Base-by-base conservation (phyloP, 2,329 filamentous ascomycete species). In the Metarhizium sp. region DNA sequence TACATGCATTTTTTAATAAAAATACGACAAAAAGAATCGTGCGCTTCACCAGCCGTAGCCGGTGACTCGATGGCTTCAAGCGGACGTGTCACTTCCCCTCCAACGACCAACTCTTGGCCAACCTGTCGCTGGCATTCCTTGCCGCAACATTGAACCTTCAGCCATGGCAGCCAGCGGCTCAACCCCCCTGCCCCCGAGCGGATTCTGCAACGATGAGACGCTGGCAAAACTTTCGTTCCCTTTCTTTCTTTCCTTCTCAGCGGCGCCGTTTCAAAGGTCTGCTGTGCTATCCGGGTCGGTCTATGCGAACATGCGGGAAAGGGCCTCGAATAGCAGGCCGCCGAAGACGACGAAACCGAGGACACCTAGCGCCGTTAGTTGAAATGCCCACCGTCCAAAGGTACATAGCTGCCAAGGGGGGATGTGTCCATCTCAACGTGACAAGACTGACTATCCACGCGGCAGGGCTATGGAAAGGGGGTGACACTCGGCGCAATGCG, bases 341-440 rank as follows among this genome's bases (percentile, higher is more conserved):
- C 82, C 82, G 59, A 85, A 80, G 62, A 85, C 71, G 64, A 84
- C 72, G 66, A 85, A 85, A 40, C 67, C 81, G 61, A 85, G 78
- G 49, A 85, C 57, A 32, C 64, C 81, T 84, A 51, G 0, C 53
- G 48, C 34, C 14, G 45, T 25, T 20, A 14, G 53, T 18, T 50
- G 20, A 40, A 59, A 47, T 62, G 49, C 46, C 45, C 51, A 50
- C 42, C 10, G 18, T 18, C 2, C 38, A 8, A 42, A 30, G 32
- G 11, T 29, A 1, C 30, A 1, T 7, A 11, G 14, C 13, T 40
- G 14, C 14, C 2, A 16, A 34, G 32, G 32, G 32, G 32, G 32
- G 14, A 40, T 5, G 14, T 40, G 38, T 40, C 38, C 38, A 13
- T 40, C 13, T 40, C 38, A 25, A 25, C 4, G 25, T 25, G 25